These are phyloP conservation scores for Penicillium italicum DNA, from an alignment of 2,329 filamentous ascomycete genomes.

Conservation along the genomic window DNA sequence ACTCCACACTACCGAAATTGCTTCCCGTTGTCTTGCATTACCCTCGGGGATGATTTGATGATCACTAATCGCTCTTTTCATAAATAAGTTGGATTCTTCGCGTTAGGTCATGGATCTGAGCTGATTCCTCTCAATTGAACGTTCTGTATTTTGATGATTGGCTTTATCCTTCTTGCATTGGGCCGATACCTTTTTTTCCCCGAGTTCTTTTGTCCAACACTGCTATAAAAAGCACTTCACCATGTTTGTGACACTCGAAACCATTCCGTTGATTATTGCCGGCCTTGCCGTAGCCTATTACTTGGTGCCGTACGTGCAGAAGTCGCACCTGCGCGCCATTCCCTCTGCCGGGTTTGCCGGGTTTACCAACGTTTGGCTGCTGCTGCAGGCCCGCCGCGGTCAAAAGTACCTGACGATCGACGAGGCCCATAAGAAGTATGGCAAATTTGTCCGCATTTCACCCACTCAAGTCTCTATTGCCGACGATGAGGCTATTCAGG, in stretches of 20 bases:
- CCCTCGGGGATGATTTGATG: constrained; percentile 19
- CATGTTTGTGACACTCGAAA: constrained; percentile 33
- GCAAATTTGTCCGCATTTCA: constrained; percentile 76
- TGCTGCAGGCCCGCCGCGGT: constrained; percentile 63
- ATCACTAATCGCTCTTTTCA: background rate
- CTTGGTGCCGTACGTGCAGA: constrained; percentile 56
- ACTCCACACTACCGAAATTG: constrained; percentile 21
- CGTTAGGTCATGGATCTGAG: background rate
- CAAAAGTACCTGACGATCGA: constrained; percentile 64
- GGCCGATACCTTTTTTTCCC: background rate
- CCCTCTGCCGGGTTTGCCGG: constrained; percentile 54
- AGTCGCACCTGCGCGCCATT: constrained; percentile 51
- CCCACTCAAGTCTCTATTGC: constrained; percentile 81
- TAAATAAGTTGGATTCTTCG: constrained; percentile 15
- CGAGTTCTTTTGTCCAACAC: background rate
- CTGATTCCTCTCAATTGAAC: background rate
- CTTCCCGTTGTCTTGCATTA: constrained; percentile 16
- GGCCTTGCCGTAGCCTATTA: constrained; percentile 54
- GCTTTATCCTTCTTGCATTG: background rate
- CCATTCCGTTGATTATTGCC: constrained; percentile 43
- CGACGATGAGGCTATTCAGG: constrained; percentile 70
- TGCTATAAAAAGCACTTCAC: constrained; percentile 1
- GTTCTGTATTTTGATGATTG: background rate
- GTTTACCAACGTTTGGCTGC: constrained; percentile 77
- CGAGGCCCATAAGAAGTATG: constrained; percentile 68